Evolutionary conservation across 2,329 filamentous ascomycete genomes (phyloP).

Genomic region (Tolypocladium album): DNA sequence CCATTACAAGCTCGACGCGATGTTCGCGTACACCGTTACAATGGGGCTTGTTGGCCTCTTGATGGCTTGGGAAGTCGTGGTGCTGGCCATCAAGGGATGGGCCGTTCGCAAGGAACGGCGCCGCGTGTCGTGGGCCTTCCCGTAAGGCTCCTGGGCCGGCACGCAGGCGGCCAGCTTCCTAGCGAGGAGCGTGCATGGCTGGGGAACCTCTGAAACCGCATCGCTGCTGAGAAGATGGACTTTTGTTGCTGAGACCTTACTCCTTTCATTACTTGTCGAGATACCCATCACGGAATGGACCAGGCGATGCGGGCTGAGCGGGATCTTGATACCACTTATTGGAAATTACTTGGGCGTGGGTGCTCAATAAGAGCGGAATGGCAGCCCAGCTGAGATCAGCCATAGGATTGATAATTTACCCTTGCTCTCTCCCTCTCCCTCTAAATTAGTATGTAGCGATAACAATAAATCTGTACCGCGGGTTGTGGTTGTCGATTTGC

Average conservation of each 20-base stretch:
- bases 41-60: constrained; percentile 74
- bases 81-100: constrained; percentile 83
- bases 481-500: background rate
- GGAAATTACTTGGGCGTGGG: background rate
- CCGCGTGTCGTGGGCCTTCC: background rate
- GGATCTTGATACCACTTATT: background rate
- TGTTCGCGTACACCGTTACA: constrained; percentile 86
- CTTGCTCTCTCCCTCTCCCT: no score
- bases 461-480: no score
- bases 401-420: background rate
- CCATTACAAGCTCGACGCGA: constrained; percentile 67
- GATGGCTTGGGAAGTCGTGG: constrained; percentile 73
- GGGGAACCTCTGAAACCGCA: background rate
- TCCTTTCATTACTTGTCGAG: background rate
- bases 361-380: background rate
- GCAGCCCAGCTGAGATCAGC: background rate
- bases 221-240: background rate
- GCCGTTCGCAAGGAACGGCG: constrained; percentile 39
- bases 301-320: background rate
- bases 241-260: background rate
- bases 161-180: background rate
- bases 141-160: background rate
- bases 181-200: background rate
- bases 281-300: background rate
- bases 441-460: no score